phyloP scores from a whole-genome alignment of 768 basidiomycete genomes.

The Myochromella boudieri region DNA sequence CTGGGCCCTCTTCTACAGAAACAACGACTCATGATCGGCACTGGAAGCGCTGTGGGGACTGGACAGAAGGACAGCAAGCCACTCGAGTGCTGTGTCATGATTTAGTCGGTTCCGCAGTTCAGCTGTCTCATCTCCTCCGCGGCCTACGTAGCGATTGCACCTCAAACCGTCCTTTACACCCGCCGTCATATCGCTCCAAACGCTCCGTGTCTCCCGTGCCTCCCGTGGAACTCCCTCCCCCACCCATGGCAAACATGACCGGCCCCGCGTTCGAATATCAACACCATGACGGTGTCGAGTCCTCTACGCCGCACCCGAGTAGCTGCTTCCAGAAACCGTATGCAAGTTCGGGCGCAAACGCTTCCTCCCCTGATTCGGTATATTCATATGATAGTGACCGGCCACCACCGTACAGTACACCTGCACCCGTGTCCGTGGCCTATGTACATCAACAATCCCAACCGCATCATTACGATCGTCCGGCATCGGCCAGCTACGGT shows the following conservation, averaged over 20 bases:
- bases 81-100: conserved; percentile 62
- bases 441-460: no score
- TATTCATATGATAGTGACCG: conserved; percentile 15
- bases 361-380: conserved; percentile 10
- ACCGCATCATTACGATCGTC: conserved; percentile 1
- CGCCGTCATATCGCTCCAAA: conserved; percentile 35
- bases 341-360: conserved; percentile 6
- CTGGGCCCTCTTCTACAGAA: conserved; percentile 26
- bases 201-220: conserved; percentile 21
- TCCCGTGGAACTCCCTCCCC: conserved; percentile 39
- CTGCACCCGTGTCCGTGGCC: conserved; percentile 16
- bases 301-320: conserved; percentile 17
- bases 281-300: conserved; percentile 18
- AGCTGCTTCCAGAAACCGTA: conserved; percentile 22
- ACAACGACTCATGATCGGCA: conserved; percentile 33
- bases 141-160: conserved; percentile 37
- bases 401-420: conserved; percentile 23
- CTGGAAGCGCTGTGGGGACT: conserved; percentile 72
- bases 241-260: conserved; percentile 32
- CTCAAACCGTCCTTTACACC: conserved; percentile 34
- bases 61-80: conserved; percentile 76
- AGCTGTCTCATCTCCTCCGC: conserved; percentile 56
- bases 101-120: conserved; percentile 61
- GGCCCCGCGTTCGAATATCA: conserved; percentile 27
- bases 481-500: conserved; percentile 7